Evolutionary conservation across 129 eudicot genomes (phyloP), one percentile per base, ranked within the genome.

Genomic region (Tagetes erecta): DNA sequence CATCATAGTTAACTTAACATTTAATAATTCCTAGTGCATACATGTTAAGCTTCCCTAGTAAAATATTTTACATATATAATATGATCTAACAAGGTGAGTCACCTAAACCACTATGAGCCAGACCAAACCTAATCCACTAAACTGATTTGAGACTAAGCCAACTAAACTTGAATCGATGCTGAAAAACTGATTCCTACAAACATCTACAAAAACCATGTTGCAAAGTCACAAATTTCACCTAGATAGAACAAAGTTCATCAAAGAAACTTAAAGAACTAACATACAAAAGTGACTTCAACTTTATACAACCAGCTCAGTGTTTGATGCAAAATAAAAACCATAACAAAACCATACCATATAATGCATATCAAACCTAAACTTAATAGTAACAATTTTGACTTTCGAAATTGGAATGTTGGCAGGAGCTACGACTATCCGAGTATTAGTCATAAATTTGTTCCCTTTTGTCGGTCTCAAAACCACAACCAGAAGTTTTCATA

Each of bases 371-470:
- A 65, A 51, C 52, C 41, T 27, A 39, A 51, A 38, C 53, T 30
- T 37, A 34, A 74, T 12, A 46, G 63, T 38, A 75, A 64, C 39
- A 36, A 41, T 8, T 41, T 59, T 59, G 44, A 60, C 5, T 74
- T 74, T 36, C 47, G 63, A 74, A 59, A 34, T 60, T 35, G 59
- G 20, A 20, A 62, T 46, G 65, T 64, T 20, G 2, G 11, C 31
- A 51, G 52, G 39, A 20, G 27, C 27, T 20, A 20, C 27, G 27
- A 20, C 27, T 20, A 20, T 20, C 27, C n/a, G 44, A 40, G 11
- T 1, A 57, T 41, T 72, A 31, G 45, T 72, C 44, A 33, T 38
- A 36, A 73, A 46, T 67, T 53, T 73, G 20, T 73, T 37, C 57
- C 59, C 51, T 38, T 56, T 0, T 56, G 63, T 56, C 63, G 10